Conservation (phyloP, 805 yeast species). For the Kodamaea hsintzibuensis region DNA sequence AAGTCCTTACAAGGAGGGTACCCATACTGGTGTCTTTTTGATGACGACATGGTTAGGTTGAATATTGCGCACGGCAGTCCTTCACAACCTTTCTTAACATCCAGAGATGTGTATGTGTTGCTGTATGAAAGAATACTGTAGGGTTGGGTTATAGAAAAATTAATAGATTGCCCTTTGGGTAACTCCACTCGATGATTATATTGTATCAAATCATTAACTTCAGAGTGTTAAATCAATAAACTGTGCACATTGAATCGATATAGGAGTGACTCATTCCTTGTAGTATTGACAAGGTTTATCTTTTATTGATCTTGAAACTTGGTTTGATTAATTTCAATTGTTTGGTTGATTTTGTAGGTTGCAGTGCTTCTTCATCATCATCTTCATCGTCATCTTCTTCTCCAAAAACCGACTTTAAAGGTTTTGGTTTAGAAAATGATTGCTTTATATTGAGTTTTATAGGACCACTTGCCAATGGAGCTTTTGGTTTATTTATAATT, state of each 20-base stretch:
- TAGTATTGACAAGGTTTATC: background rate
- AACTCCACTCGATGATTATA: background rate
- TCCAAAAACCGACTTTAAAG: constrained; percentile 8
- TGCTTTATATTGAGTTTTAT: constrained; percentile 18
- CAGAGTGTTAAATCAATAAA: too few species aligned
- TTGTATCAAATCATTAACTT: background rate
- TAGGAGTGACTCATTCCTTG: background rate
- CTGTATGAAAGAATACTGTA: constrained; percentile 51
- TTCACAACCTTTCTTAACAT: constrained; percentile 38
- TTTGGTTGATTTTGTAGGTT: background rate
- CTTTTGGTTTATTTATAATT: background rate
- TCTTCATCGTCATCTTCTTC: constrained; percentile 12
- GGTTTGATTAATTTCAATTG: background rate
- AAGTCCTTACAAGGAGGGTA: constrained; percentile 26
- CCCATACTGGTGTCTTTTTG: constrained; percentile 67
- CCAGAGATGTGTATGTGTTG: constrained; percentile 66
- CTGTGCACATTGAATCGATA: background rate
- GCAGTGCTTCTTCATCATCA: constrained; percentile 10
- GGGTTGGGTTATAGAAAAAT: background rate
- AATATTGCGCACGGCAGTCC: constrained; percentile 49
- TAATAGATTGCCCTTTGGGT: background rate
- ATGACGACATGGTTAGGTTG: constrained; percentile 60
- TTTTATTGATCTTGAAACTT: background rate
- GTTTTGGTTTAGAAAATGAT: background rate
- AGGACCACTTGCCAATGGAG: constrained; percentile 17